A percentile compares a stretch with the other conserved stretches of the same genome.
These are phyloP conservation scores for Calonectria leucothoes DNA, from an alignment of 2,329 filamentous ascomycete species.

Conservation along the genomic window DNA sequence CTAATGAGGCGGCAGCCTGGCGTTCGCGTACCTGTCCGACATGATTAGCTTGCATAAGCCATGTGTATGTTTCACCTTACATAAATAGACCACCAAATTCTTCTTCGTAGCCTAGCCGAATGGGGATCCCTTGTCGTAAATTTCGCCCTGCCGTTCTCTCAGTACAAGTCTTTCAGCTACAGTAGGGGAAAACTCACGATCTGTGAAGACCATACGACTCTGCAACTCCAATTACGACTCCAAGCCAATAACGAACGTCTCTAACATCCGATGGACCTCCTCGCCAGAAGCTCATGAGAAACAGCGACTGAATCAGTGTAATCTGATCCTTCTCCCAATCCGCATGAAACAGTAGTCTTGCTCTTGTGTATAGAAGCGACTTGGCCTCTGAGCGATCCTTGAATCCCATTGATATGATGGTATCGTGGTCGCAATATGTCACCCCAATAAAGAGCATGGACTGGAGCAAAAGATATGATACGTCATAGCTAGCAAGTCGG, in stretches of 20 bases:
- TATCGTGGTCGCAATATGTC: constrained; percentile 62
- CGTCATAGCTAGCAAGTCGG: constrained; percentile 51
- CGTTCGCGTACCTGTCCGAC: constrained; percentile 47
- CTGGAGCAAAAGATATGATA: constrained; percentile 63
- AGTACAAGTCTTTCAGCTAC: neutral
- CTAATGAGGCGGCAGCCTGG: constrained; percentile 50
- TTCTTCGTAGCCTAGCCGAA: constrained; percentile 51
- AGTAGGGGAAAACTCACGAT: constrained; percentile 37
- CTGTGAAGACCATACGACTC: constrained; percentile 61
- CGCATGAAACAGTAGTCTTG: constrained; percentile 63
- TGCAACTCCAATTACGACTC: constrained; percentile 61
- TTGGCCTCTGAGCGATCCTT: constrained; percentile 61
- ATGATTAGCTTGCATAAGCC: constrained; percentile 8
- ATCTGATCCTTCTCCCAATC: constrained; percentile 64
- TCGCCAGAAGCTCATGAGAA: constrained; percentile 67
- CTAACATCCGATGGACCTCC: constrained; percentile 60
- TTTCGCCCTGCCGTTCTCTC: constrained; percentile 33
- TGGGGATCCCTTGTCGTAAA: constrained; percentile 42
- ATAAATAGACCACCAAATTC: constrained; percentile 67
- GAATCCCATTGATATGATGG: constrained; percentile 58
- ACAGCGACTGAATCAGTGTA: constrained; percentile 61
- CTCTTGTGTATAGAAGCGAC: constrained; percentile 60
- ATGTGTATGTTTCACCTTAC: constrained; percentile 44
- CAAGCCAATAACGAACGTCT: constrained; percentile 62
- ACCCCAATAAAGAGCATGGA: constrained; percentile 66